Evolutionary conservation across 495 filamentous ascomycete species (phyloP), one percentile per base, ranked within the genome.

Genomic region (Tricharina praecox): DNA sequence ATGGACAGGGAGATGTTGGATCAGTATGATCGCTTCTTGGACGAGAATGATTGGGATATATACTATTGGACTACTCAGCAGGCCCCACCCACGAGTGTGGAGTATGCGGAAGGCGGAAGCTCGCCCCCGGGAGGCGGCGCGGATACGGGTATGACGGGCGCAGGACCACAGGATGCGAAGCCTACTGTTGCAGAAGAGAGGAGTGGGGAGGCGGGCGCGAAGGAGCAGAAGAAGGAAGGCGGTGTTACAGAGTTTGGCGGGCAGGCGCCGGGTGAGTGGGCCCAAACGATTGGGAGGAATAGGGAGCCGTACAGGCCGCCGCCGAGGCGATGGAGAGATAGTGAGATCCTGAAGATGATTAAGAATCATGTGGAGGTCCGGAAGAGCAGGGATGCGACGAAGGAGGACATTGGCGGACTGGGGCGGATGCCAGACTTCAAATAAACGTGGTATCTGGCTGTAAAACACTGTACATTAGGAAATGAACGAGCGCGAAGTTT

Each of bases 1-100:
- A 93, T 97, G 88, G 72, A 70, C 0, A 65, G 66, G 3, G 65
- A 69, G 41, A 84, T 88, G 57, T 74, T 97, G 47, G 61, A 72
- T 50, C 76, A 92, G 63, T 96, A 87, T 67, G 92, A 96, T 63
- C 67, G 71, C 13, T 95, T 97, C 72, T 76, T 97, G 40, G 90
- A 97, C 67, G 90, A 97, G 64, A 96, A 96, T 62, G 90, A 97
- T 65, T 97, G 90, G 90, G 90, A 97, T 62, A 96, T 97, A 49
- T 97, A 97, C 70, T 97, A 97, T 72, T 97, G 90, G 90, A 83
- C 85, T 0, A 97, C 92, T n/a, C 92, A 97, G 62, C 76, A 82
- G 52, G n/a, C n/a, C n/a, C n/a, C n/a, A n/a, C n/a, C n/a, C n/a
- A n/a, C n/a, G n/a, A n/a, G n/a, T n/a, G n/a, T n/a, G n/a, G n/a